Conservation (phyloP, 2,329 filamentous ascomycete genomes). For the Fusarium ambrosium region DNA sequence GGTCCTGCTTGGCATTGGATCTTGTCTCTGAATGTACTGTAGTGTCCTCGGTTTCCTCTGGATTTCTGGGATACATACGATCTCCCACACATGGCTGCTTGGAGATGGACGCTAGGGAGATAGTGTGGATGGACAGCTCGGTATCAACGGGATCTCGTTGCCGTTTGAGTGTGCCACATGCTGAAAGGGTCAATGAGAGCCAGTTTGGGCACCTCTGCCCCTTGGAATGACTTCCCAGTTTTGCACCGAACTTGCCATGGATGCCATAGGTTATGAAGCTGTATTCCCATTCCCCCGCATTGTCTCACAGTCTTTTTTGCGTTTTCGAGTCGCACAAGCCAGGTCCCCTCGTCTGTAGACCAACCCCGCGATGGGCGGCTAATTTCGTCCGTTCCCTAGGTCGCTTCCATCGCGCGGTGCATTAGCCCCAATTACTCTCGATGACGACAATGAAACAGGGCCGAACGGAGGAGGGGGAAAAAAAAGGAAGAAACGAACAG, state of each 20-base stretch:
- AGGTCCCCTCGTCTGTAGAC: not conserved
- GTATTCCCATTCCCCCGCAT: constrained; percentile 9
- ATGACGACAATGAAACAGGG: constrained; percentile 17
- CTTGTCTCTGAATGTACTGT: not conserved
- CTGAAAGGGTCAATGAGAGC: not conserved
- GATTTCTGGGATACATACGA: constrained; percentile 7
- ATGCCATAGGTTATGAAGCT: not conserved
- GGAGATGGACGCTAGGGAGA: constrained; percentile 34
- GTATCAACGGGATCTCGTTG: constrained; percentile 22
- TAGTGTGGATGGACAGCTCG: constrained; percentile 16
- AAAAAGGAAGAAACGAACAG: not conserved
- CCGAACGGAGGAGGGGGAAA: not conserved
- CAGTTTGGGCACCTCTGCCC: not conserved
- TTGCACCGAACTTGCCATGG: not conserved
- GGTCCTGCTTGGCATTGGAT: constrained; percentile 11
- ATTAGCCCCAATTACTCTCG: constrained; percentile 12
- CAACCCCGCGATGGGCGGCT: constrained; percentile 8
- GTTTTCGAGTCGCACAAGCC: constrained; percentile 7
- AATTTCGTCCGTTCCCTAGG: not conserved
- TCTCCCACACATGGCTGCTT: constrained; percentile 20
- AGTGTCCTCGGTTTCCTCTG: not conserved
- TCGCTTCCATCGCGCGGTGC: not conserved
- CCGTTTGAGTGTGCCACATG: constrained; percentile 6
- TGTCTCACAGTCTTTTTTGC: not conserved
- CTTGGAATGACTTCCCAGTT: not conserved